Evolutionary conservation across 768 basidiomycete genomes (phyloP).

Genomic region (Lactifluus piperatus): DNA sequence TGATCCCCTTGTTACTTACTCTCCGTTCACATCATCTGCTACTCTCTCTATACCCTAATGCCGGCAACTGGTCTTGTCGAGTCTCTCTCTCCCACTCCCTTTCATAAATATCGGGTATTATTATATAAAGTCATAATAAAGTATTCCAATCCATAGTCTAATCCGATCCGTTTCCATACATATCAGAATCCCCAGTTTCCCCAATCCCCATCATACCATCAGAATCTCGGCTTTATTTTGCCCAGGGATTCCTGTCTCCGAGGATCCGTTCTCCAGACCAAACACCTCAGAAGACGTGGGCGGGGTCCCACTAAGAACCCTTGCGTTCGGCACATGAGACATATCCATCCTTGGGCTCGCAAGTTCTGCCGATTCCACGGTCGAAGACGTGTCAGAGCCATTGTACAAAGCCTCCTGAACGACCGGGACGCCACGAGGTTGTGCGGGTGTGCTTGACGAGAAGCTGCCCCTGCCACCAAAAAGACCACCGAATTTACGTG

Average conservation of each 20-base stretch:
- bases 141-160: not conserved
- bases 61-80: too few relatives aligned
- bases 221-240: not conserved
- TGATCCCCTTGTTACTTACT: too few relatives aligned
- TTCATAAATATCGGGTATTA: not conserved
- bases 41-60: too few relatives aligned
- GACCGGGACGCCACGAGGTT: conserved; percentile 24
- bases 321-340: conserved; percentile 4
- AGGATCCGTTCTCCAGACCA: not conserved
- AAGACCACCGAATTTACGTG: conserved; percentile 60
- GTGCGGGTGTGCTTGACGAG: conserved; percentile 36
- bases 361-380: conserved; percentile 41
- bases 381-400: conserved; percentile 50
- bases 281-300: conserved; percentile 7
- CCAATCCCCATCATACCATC: not conserved
- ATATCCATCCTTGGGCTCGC: conserved; percentile 36
- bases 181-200: not conserved
- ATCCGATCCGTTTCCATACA: not conserved
- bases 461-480: conserved; percentile 51
- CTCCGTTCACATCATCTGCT: too few relatives aligned
- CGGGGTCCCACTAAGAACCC: conserved; percentile 5
- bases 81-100: too few relatives aligned
- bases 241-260: not conserved
- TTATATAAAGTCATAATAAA: not conserved
- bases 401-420: conserved; percentile 37